phyloP scores from a whole-genome alignment of 306 rosid genomes.

The Potentilla sterilis region DNA sequence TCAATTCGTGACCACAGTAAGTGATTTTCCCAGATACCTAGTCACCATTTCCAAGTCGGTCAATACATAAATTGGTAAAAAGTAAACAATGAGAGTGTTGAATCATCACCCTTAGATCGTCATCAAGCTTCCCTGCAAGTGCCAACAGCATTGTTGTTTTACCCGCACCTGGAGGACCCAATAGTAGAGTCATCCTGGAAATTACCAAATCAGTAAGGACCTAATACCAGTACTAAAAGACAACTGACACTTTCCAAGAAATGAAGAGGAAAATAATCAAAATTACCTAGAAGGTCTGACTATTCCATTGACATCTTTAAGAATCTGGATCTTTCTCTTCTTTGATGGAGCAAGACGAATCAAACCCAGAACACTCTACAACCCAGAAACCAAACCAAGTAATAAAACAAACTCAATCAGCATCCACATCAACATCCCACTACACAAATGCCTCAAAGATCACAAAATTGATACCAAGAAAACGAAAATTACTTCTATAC shows the following conservation, averaged over 20 bases:
- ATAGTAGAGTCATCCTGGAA: conserved; percentile 65
- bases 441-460: not conserved
- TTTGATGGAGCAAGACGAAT: conserved; percentile 56
- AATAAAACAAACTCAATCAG: not conserved
- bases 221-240: not conserved
- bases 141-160: conserved; percentile 75
- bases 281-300: conserved; percentile 61
- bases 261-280: not conserved
- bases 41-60: conserved; percentile 6
- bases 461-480: not conserved
- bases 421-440: not conserved
- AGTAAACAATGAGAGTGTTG: not conserved
- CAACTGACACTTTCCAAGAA: not conserved
- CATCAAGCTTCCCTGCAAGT: conserved; percentile 69
- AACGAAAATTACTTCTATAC: conserved; percentile 46
- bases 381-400: not conserved
- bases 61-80: not conserved
- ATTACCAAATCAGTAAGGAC: not conserved
- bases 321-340: conserved; percentile 58
- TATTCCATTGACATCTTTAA: conserved; percentile 68
- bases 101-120: conserved; percentile 49
- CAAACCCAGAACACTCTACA: conserved; percentile 46
- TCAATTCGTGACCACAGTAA: conserved; percentile 74
- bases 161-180: conserved; percentile 89
- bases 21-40: conserved; percentile 67